phyloP scores from a whole-genome alignment of 306 rosid genomes.

The Canavalia ensiformis region DNA sequence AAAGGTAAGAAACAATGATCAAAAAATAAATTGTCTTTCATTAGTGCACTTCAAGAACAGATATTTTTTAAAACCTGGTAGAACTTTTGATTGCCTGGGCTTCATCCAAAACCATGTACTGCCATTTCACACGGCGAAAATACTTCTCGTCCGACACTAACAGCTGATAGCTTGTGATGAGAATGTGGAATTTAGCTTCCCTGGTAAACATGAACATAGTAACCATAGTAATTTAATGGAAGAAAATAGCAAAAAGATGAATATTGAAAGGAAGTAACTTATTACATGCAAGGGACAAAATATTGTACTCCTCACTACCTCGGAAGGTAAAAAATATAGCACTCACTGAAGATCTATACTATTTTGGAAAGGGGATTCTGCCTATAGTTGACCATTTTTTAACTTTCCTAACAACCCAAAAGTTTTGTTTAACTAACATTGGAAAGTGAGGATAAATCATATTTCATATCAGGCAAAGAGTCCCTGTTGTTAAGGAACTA shows the following conservation, averaged over 20 bases:
- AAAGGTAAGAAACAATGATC: background rate
- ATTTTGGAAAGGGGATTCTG: background rate
- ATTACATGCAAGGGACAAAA: background rate
- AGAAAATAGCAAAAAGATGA: constrained; percentile 7
- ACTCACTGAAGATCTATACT: background rate
- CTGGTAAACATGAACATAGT: constrained; percentile 50
- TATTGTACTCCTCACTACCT: background rate
- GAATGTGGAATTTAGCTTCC: constrained; percentile 87
- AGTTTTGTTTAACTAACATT: background rate
- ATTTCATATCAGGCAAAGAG: background rate
- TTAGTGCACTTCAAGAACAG: constrained; percentile 12
- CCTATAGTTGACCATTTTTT: background rate
- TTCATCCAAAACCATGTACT: constrained; percentile 92
- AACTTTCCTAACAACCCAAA: background rate
- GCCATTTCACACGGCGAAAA: constrained; percentile 91
- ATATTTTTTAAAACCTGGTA: constrained; percentile 60
- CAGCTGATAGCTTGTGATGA: constrained; percentile 85
- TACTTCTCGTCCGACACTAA: constrained; percentile 75
- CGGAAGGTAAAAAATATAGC: constrained; percentile 1
- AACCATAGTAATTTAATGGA: background rate
- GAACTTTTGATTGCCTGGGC: constrained; percentile 91
- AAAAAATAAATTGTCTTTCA: constrained; percentile 14
- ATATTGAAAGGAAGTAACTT: background rate
- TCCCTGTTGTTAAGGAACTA: background rate
- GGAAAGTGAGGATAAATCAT: background rate